Conservation (phyloP, 2,329 filamentous ascomycete genomes). For the Chaetomiaceae sp. region DNA sequence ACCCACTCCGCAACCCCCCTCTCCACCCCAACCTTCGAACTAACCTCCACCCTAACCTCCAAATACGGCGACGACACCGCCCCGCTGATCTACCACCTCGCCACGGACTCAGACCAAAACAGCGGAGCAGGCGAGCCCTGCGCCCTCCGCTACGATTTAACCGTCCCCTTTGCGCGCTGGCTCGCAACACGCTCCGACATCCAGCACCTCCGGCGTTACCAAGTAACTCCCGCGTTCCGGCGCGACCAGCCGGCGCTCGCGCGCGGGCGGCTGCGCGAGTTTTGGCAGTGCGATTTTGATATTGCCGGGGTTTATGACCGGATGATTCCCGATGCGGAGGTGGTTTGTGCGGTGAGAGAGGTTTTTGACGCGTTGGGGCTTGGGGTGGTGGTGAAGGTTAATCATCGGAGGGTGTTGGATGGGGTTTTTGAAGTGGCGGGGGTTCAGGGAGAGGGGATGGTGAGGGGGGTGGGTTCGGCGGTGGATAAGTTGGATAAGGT, state of each 20-base stretch:
- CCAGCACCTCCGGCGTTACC: constrained; percentile 5
- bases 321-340: constrained; percentile 6
- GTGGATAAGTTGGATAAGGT: constrained; percentile 8
- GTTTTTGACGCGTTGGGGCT: neutral
- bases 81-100: constrained; percentile 5
- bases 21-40: constrained; percentile 1
- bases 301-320: constrained; percentile 3
- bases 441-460: neutral
- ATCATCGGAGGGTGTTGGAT: constrained; percentile 3
- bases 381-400: neutral
- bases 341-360: neutral
- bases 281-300: constrained; percentile 6
- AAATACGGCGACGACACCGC: constrained; percentile 6
- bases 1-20: neutral
- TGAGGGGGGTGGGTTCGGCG: neutral
- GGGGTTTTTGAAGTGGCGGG: neutral
- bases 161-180: constrained; percentile 5
- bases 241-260: constrained; percentile 8
- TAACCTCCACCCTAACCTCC: neutral
- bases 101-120: constrained; percentile 1
- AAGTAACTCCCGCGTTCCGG: constrained; percentile 2
- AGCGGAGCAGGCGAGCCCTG: constrained; percentile 2
- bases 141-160: constrained; percentile 3
- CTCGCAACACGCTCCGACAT: constrained; percentile 1
- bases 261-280: constrained; percentile 5